Evolutionary conservation across 352 stramenopile species (phyloP).

Genomic region (Globisporangium rhizosaccharum): DNA sequence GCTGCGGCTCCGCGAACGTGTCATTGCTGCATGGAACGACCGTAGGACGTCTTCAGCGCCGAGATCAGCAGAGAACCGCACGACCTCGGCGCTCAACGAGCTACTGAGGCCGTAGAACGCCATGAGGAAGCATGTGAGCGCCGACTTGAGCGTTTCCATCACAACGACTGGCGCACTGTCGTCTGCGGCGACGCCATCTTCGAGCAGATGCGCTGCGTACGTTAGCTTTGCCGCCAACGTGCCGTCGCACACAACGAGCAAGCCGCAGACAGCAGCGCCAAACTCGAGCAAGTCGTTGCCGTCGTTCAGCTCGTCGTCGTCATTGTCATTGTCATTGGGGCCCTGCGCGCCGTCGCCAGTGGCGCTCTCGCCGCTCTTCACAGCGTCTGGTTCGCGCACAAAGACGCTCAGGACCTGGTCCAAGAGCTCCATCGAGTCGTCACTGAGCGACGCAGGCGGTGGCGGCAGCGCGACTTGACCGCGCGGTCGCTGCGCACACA

Average conservation of each 20-base stretch:
- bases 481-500: constrained; percentile 22
- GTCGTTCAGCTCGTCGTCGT: constrained; percentile 41
- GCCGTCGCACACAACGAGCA: constrained; percentile 69
- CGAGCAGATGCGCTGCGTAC: constrained; percentile 34
- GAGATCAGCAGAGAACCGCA: constrained; percentile 62
- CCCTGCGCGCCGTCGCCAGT: neutral
- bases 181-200: constrained; percentile 5
- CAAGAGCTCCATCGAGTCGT: constrained; percentile 59
- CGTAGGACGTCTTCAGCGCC: constrained; percentile 64
- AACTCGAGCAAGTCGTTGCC: constrained; percentile 49
- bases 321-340: constrained; percentile 14
- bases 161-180: constrained; percentile 16
- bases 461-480: constrained; percentile 4
- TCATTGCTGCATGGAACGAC: constrained; percentile 33
- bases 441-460: constrained; percentile 32
- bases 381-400: constrained; percentile 34
- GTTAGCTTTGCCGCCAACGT: constrained; percentile 50
- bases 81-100: constrained; percentile 64
- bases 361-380: constrained; percentile 2
- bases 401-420: constrained; percentile 64
- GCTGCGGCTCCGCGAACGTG: no score
- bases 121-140: constrained; percentile 75
- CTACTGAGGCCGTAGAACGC: constrained; percentile 82
- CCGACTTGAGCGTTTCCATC: constrained; percentile 55
- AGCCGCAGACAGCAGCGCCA: constrained; percentile 42